Conservation (phyloP, 371 early-diverging fungal species). For the Funneliformis caledonium region DNA sequence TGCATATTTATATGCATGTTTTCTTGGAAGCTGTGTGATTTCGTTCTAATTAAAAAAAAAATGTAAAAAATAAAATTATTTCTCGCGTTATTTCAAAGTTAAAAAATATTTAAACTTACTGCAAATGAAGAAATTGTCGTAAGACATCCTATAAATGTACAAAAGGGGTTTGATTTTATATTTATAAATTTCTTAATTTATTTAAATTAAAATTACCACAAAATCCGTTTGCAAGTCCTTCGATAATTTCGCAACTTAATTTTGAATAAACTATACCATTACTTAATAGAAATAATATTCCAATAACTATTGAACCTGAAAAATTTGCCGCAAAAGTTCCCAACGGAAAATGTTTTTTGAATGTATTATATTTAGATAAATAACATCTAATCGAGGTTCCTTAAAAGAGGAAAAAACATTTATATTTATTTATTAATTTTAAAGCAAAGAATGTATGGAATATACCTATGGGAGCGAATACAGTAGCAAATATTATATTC, state of each 20-base stretch:
- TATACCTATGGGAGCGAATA: conserved; percentile 60
- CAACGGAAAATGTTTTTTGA: conserved; percentile 51
- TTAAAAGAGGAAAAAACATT: conserved; percentile 41
- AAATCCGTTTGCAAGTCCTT: conserved; percentile 65
- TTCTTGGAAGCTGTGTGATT: conserved; percentile 48
- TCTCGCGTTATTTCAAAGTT: too few relatives aligned
- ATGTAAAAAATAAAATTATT: neutral
- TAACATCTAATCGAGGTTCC: conserved; percentile 74
- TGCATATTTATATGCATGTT: conserved; percentile 55
- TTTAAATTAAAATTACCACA: conserved; percentile 58
- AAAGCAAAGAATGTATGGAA: neutral
- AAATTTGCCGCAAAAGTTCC: conserved; percentile 76
- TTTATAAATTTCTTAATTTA: neutral
- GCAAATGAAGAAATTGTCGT: conserved; percentile 79
- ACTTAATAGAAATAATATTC: conserved; percentile 55
- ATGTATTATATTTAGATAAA: conserved; percentile 60
- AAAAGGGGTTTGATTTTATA: neutral
- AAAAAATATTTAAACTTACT: conserved; percentile 43
- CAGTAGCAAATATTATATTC: conserved; percentile 53
- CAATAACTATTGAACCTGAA: conserved; percentile 61
- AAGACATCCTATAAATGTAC: conserved; percentile 55
- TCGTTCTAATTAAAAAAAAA: conserved; percentile 48
- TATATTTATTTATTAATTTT: neutral
- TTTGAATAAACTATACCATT: conserved; percentile 42
- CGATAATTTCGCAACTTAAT: conserved; percentile 56